These are phyloP conservation scores for Aleurites moluccanus DNA, from an alignment of 441 rosid genomes.

Conservation along the genomic window DNA sequence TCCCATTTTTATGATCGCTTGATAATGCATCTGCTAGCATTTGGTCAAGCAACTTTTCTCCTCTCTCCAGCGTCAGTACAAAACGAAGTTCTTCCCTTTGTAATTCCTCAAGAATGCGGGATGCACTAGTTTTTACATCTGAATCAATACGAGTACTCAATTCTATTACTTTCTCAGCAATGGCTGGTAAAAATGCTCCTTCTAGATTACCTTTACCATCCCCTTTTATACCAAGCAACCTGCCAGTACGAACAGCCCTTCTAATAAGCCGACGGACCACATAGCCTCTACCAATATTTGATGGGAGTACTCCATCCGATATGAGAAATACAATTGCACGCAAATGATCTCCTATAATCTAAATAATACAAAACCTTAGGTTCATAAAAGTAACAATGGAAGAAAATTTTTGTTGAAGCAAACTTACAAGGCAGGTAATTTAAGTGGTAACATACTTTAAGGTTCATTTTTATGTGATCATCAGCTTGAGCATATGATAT, in stretches of 20 bases:
- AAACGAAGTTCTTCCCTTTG: slow-evolving; percentile 85
- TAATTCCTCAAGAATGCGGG: slow-evolving; percentile 70
- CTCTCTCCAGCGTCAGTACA: slow-evolving; percentile 87
- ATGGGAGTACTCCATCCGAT: slow-evolving; percentile 89
- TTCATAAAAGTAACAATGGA: slow-evolving; percentile 6
- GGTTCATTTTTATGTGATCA: slow-evolving; percentile 50
- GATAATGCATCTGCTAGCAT: slow-evolving; percentile 66
- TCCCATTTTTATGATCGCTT: slow-evolving; percentile 39
- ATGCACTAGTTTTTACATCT: slow-evolving; percentile 55
- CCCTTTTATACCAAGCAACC: slow-evolving; percentile 75
- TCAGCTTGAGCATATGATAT: slow-evolving; percentile 59
- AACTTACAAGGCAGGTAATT: slow-evolving; percentile 7
- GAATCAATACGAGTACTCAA: slow-evolving; percentile 66
- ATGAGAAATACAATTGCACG: slow-evolving; percentile 86
- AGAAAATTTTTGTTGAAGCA: slow-evolving; percentile 8
- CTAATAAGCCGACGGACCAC: slow-evolving; percentile 88
- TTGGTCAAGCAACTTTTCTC: slow-evolving; percentile 79
- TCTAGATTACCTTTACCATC: slow-evolving; percentile 53
- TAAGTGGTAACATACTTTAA: slow-evolving; percentile 50
- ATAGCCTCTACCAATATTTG: slow-evolving; percentile 94
- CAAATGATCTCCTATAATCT: slow-evolving; percentile 89
- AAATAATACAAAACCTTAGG: slow-evolving; percentile 21
- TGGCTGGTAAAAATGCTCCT: slow-evolving; percentile 66
- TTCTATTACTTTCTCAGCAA: slow-evolving; percentile 82
- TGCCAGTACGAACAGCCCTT: slow-evolving; percentile 86